Base-by-base conservation (phyloP, 2,329 filamentous ascomycete genomes). In the Microdochium bolleyi region DNA sequence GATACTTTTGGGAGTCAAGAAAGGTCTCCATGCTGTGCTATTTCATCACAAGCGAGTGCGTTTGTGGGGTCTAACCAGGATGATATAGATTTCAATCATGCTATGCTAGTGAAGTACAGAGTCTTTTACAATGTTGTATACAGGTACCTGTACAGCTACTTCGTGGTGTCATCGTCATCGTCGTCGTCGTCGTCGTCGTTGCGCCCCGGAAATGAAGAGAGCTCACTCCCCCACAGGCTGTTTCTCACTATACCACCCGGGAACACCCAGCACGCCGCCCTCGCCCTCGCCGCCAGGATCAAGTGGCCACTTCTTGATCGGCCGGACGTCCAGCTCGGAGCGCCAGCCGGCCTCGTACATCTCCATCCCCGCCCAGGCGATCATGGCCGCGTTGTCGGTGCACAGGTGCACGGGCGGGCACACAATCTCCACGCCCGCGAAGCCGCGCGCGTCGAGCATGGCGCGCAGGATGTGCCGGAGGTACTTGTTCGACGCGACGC, bases 311-410 rank as follows among this genome's bases (percentile, higher is more conserved):
- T 84, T 88, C 49, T 78, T 76, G 48, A 87, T 64, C 2, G 85
- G 78, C 49, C 77, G 66, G 53, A 85, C 78, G 24, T 73, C 75
- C 53, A 92, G 62, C 21, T 80, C 77, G 9, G 83, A 85, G 54
- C 74, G 70, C 76, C 82, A 92, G 0, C 92, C 92, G 1, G 80
- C 82, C 67, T 88, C 79, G 63, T 81, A 96, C 92, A 99, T 96
- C 70, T 97, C 92, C 58, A 92, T 79, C 0, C 87, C 94, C 1
- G 92, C 78, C 92, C 94, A 97, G 1, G 87, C 92, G 65, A 97
- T 92, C 94, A 99, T 99, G 49, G 91, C 89, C 13, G 94, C 94
- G 68, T 99, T 97, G 64, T 99, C 94, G 0, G 90, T 96, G 65
- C 94, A 97, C 51, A 92, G 76, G 44, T 77, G 74, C 10, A 81